Conservation (phyloP, 805 yeast species). For the Candida piceae region DNA sequence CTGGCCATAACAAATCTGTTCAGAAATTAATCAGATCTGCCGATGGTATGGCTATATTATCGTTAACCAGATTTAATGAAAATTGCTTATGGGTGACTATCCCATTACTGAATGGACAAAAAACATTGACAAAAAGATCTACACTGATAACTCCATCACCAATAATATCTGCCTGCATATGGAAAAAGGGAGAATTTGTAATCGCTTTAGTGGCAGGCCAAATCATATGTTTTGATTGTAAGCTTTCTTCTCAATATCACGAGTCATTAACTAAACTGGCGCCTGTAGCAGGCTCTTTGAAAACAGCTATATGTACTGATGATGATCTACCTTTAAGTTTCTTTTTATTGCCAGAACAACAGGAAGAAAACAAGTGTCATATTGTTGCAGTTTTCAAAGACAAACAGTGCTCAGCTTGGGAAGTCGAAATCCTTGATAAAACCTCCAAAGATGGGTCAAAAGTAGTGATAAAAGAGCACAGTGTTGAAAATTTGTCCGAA, state of each 20-base stretch:
- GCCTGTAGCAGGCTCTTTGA: conserved; percentile 12
- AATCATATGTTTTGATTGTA: conserved; percentile 61
- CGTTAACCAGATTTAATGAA: conserved; percentile 58
- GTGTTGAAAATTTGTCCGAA: conserved; percentile 32
- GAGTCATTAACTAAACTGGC: conserved; percentile 23
- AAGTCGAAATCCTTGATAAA: conserved; percentile 23
- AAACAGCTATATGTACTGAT: conserved; percentile 1
- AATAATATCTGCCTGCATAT: conserved; percentile 43
- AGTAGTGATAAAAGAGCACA: conserved; percentile 24
- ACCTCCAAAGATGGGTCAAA: conserved; percentile 4
- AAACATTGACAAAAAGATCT: conserved; percentile 33
- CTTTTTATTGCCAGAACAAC: conserved; percentile 34
- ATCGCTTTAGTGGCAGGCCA: conserved; percentile 39
- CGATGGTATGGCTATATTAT: conserved; percentile 56
- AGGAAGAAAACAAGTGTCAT: conserved; percentile 29
- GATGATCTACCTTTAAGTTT: conserved; percentile 22
- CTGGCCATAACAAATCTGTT: conserved; percentile 85
- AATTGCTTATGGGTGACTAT: conserved; percentile 56
- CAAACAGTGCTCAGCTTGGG: conserved; percentile 38
- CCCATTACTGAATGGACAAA: conserved; percentile 20
- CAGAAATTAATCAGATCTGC: conserved; percentile 60
- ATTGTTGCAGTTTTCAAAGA: conserved; percentile 47
- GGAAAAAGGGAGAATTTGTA: conserved; percentile 42
- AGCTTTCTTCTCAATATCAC: conserved; percentile 17
- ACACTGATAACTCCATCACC: conserved; percentile 39